Evolutionary conservation across 352 stramenopile genomes (phyloP).

Genomic region (Phytopythium chamaehyphon): DNA sequence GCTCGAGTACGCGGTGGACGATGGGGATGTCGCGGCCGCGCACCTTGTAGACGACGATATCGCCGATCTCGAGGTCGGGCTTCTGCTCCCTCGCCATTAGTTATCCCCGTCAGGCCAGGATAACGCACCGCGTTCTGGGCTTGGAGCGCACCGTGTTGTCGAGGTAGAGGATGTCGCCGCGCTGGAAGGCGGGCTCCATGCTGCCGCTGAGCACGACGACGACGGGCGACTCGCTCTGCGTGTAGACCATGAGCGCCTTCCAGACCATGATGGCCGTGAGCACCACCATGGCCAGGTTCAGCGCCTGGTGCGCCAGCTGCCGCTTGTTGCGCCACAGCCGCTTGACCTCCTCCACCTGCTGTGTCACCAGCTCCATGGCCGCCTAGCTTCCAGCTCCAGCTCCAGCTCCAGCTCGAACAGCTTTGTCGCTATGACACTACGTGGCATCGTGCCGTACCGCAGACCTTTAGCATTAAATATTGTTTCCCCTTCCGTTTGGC

Average conservation of each 20-base stretch:
- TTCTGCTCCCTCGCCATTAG: constrained; percentile 47
- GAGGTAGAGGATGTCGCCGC: constrained; percentile 98
- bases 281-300: constrained; percentile 99
- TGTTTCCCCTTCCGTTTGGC: no score
- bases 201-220: constrained; percentile 98
- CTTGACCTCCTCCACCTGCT: constrained; percentile 95
- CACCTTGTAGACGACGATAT: constrained; percentile 97
- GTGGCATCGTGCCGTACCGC: no score
- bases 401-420: neutral
- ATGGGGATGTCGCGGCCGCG: constrained; percentile 99
- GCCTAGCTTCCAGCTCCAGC: neutral
- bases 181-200: constrained; percentile 99
- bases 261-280: constrained; percentile 99
- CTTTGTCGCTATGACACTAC: no score
- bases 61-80: constrained; percentile 74
- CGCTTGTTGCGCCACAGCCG: constrained; percentile 98
- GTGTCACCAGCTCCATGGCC: constrained; percentile 63
- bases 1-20: constrained; percentile 97
- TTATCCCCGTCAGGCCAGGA: no score
- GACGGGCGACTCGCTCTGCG: constrained; percentile 96
- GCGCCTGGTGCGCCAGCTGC: constrained; percentile 94
- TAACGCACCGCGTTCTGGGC: no score
- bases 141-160: constrained; percentile 93
- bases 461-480: no score
- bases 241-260: constrained; percentile 98